Conservation (phyloP, 495 filamentous ascomycete species). For the Delitschia confertaspora region DNA sequence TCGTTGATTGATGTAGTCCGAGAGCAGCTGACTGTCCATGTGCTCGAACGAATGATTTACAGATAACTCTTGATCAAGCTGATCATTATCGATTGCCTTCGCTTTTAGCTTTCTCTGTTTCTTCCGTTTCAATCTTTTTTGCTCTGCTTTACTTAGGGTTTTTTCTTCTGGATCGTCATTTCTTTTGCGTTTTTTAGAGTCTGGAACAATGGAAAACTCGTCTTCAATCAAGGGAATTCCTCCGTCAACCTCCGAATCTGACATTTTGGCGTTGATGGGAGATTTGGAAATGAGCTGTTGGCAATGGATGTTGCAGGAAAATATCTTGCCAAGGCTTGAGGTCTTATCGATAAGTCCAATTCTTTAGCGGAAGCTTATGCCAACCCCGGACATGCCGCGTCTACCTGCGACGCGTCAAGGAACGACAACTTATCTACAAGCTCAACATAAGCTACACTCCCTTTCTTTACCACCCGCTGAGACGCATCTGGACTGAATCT, state of each 20-base stretch:
- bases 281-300: too few relatives aligned
- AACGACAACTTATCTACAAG: not conserved
- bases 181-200: constrained; percentile 33
- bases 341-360: constrained; percentile 7
- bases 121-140: constrained; percentile 44
- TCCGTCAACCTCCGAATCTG: constrained; percentile 26
- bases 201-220: constrained; percentile 3
- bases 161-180: constrained; percentile 13
- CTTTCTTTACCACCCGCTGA: not conserved
- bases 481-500: not conserved
- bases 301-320: too few relatives aligned
- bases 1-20: constrained; percentile 76
- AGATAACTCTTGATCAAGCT: constrained; percentile 52
- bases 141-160: constrained; percentile 16
- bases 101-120: constrained; percentile 46
- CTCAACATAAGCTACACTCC: constrained; percentile 5
- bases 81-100: constrained; percentile 44
- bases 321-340: not conserved
- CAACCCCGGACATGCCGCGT: constrained; percentile 7
- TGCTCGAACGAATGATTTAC: constrained; percentile 70
- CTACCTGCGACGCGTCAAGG: not conserved
- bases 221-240: constrained; percentile 29
- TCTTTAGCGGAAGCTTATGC: too few relatives aligned
- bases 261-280: constrained; percentile 26
- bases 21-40: constrained; percentile 74